Evolutionary conservation across 2,329 filamentous ascomycete species (phyloP).

Genomic region (Diaporthe destruens): DNA sequence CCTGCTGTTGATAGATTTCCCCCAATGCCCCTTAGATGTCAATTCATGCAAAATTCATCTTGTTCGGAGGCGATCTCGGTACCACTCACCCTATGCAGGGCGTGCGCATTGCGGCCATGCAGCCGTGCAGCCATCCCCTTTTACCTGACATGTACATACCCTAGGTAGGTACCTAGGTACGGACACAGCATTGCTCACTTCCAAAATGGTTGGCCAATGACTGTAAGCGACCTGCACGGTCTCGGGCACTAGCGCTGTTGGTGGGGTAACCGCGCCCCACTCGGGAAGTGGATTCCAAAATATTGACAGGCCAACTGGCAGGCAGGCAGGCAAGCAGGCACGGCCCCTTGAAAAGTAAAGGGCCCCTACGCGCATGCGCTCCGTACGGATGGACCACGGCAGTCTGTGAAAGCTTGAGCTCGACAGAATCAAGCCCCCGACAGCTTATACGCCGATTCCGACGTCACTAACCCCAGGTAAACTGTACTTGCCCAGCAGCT

Average conservation of each 20-base stretch:
- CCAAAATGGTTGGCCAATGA: slow-evolving; percentile 18
- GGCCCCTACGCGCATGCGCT: slow-evolving; percentile 5
- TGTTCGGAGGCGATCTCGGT: slow-evolving; percentile 1
- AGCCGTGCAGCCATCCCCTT: not conserved
- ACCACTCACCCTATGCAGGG: not conserved
- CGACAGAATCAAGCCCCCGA: slow-evolving; percentile 17
- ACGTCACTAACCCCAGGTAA: slow-evolving; percentile 30
- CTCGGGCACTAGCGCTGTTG: slow-evolving; percentile 4
- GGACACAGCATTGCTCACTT: too few species aligned
- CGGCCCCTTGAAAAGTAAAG: slow-evolving; percentile 29
- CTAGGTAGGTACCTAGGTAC: too few species aligned
- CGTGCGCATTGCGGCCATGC: not conserved
- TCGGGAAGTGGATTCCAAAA: slow-evolving; percentile 30
- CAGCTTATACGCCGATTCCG: slow-evolving; percentile 28
- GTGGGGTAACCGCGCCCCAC: slow-evolving; percentile 32
- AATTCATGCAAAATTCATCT: not conserved
- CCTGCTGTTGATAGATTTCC: not conserved
- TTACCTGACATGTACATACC: not conserved
- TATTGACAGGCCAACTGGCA: slow-evolving; percentile 33
- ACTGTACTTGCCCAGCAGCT: not conserved
- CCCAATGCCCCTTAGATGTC: too few species aligned
- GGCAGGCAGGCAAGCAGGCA: slow-evolving; percentile 31
- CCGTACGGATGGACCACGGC: not conserved
- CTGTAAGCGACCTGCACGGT: slow-evolving; percentile 21
- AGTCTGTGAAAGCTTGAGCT: slow-evolving; percentile 18